phyloP scores from a whole-genome alignment of 2,329 filamentous ascomycete genomes.

The Xenosphaeropsis pyriputrescens region DNA sequence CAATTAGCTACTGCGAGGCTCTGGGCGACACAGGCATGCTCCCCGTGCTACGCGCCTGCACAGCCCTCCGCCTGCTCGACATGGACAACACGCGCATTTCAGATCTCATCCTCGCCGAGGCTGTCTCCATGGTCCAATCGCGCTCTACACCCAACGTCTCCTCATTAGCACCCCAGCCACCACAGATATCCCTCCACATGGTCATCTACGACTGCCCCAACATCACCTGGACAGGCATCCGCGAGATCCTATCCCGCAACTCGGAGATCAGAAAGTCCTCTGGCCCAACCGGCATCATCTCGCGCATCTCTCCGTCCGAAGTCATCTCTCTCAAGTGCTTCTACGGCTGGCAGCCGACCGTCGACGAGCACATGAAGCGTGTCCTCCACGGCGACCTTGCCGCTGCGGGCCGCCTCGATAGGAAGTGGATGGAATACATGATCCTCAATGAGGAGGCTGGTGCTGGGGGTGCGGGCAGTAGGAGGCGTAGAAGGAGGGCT shows the following conservation, averaged over 20 bases:
- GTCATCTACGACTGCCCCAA: slow-evolving; percentile 86
- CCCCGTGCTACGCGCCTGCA: slow-evolving; percentile 64
- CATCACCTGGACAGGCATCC: slow-evolving; percentile 83
- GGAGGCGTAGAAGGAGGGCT: slow-evolving; percentile 61
- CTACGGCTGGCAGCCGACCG: slow-evolving; percentile 88
- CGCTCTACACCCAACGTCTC: slow-evolving; percentile 28
- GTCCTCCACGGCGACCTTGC: slow-evolving; percentile 64
- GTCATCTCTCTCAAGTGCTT: slow-evolving; percentile 84
- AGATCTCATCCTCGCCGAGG: slow-evolving; percentile 73
- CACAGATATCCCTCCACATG: slow-evolving; percentile 45
- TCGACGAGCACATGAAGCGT: slow-evolving; percentile 83
- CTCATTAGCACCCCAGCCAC: slow-evolving; percentile 17
- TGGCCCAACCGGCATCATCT: slow-evolving; percentile 3
- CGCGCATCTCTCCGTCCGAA: slow-evolving; percentile 52
- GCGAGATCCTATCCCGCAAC: slow-evolving; percentile 76
- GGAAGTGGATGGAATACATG: slow-evolving; percentile 92
- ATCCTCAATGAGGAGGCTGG: slow-evolving; percentile 78
- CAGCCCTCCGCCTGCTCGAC: slow-evolving; percentile 54
- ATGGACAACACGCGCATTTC: slow-evolving; percentile 91
- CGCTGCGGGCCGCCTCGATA: slow-evolving; percentile 65
- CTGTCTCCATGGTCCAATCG: slow-evolving; percentile 61
- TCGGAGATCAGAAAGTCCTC: slow-evolving; percentile 45
- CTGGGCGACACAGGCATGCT: slow-evolving; percentile 75
- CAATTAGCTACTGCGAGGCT: slow-evolving; percentile 79
- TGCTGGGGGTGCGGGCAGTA: slow-evolving; percentile 45